Evolutionary conservation across 768 basidiomycete species (phyloP), one percentile per base, ranked within the genome.

Genomic region (Lactarius evosmus): DNA sequence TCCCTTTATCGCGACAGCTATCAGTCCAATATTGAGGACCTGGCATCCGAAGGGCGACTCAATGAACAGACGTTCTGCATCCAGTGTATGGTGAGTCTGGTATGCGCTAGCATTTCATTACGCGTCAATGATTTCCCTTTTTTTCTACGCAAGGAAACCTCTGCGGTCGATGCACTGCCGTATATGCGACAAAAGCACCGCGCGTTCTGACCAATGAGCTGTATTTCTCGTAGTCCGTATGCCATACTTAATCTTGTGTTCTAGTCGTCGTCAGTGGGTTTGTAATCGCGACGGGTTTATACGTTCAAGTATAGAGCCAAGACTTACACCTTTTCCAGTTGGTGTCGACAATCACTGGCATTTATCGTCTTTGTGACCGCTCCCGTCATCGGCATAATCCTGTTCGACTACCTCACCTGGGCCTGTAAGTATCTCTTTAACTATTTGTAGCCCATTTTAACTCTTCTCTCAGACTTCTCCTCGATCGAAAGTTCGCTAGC

Each of bases 41-140:
- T 98, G 19, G 92, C 95, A 16, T 88, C 89, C 11, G 85, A 88
- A 71, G 93, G 95, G 19, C 80, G 89, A 19, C 77, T 99, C 32
- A 98, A 98, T 73, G 95, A 96, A 1, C 94, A 95, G 73, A 94
- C 94, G 11, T 98, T 98, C 74, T 98, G 97, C 71, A 89, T 99
- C 56, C 85, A 88, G 63, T 98, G 96, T 76, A 93, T 98, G 93
- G 89, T 88, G 66, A 54, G 84, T 70, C 22, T 7, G 6, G 33
- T 32, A 17, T 25, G 16, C 38, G 22, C 14, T 7, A 7, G 2
- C 12, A 25, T 27, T 22, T 22, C 14, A 3, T 17, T 7, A 33
- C 17, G 36, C 51, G 5, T 49, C 33, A n/a, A 61, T 41, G 7
- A 57, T 60, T 38, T 36, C 22, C 22, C 14, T n/a, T n/a, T n/a